Base-by-base conservation (phyloP, 2,329 filamentous ascomycete genomes). In the Periglandula ipomoeae region DNA sequence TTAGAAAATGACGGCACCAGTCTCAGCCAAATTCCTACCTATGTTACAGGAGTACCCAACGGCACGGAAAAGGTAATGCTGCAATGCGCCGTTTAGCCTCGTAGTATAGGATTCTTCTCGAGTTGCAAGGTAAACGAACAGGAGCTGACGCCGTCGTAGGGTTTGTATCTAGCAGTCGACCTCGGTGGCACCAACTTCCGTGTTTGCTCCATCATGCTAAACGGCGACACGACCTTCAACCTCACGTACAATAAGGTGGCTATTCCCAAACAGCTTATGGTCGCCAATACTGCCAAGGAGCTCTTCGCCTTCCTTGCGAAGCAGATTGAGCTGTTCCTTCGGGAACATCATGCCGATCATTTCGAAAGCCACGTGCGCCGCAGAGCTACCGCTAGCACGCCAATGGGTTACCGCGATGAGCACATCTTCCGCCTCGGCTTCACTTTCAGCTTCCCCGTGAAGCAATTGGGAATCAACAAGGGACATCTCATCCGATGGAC, bases 171-270 rank as follows among this genome's bases (percentile, higher is more conserved):
- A 63, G 91, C 93, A 35, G 90, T 98, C 55, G 93, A 98, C 63
- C 79, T 98, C n/a, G 93, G 93, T 53, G 93, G 93, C 59, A 98
- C 93, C 55, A 98, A 98, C 72, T 95, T 97, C 70, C 86, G 93
- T 59, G 93, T 98, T 61, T 98, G 93, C 73, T 96, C 91, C 39
- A 86, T 98, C 61, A 80, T 87, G 58, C 76, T 98, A 52, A 90
- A 95, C 64, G 93, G 93, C 61, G 89, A 97, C 71, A 90, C 85
- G 59, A 96, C 89, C 50, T 97, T 96, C 74, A 88, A 87, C 67
- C 80, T 97, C 59, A 94, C 86, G 47, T 94, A 89, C 72, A 88
- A 82, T 69, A 97, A 97, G 71, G 86, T 94, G 50, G 80, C 89
- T 53, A 94, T 98, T 50, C 93, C 93, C 7, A 84, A 82, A 56